Evolutionary conservation across 352 stramenopile species (phyloP).

Genomic region (Pythium aristosporum): DNA sequence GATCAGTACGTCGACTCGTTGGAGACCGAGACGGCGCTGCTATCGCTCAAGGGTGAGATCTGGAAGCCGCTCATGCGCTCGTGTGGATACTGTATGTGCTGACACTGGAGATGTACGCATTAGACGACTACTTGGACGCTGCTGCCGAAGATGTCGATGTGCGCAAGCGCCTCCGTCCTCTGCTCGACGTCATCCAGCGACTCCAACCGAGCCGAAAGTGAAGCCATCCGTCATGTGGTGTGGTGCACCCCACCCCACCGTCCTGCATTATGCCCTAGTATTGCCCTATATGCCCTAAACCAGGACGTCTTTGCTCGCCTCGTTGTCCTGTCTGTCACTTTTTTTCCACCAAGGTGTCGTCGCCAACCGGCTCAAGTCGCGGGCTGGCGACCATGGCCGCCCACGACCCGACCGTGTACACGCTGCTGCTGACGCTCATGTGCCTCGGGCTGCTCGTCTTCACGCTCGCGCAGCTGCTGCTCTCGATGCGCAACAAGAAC

Average conservation of each 20-base stretch:
- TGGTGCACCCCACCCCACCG: too few species aligned
- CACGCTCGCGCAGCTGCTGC: constrained; percentile 61
- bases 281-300: constrained; percentile 6
- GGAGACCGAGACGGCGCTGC: constrained; percentile 53
- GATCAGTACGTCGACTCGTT: constrained; percentile 61
- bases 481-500: constrained; percentile 75
- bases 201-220: constrained; percentile 25
- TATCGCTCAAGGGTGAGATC: constrained; percentile 50
- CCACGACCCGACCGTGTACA: constrained; percentile 69
- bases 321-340: background rate
- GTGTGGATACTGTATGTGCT: background rate
- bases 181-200: constrained; percentile 58
- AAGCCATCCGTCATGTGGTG: constrained; percentile 8
- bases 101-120: background rate
- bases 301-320: background rate
- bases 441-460: constrained; percentile 75
- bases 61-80: background rate
- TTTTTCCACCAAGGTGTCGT: constrained; percentile 2
- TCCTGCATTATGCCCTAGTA: constrained; percentile 6
- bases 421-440: constrained; percentile 74
- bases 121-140: constrained; percentile 75
- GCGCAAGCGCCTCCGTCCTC: constrained; percentile 69
- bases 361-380: background rate
- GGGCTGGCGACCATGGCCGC: constrained; percentile 26
- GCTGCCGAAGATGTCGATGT: constrained; percentile 56